Evolutionary conservation across 352 stramenopile genomes (phyloP), one percentile per base, ranked within the genome.

Genomic region (Pythium vanterpoolii): DNA sequence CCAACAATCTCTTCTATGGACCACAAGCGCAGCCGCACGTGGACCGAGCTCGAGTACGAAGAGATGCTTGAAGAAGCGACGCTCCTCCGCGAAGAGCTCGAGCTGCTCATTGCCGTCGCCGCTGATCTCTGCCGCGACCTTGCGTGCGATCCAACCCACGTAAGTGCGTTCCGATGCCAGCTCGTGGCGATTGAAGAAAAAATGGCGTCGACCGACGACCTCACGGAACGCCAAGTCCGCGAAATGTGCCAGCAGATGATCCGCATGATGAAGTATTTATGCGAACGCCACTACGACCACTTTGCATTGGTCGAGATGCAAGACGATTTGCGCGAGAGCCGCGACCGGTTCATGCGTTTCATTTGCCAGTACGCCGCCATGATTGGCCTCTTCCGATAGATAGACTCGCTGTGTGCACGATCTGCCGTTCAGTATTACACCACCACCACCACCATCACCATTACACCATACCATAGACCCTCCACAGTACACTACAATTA

Each of bases 231-330:
- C 3, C 73, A 87, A 61, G 76, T 90, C 33, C 77, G 78, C 34
- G 73, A 73, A 26, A 84, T 87, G 66, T 85, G 76, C 51, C 75
- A 83, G 62, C 73, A 83, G 58, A 88, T 90, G 81, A 64, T 85
- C 36, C 36, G 55, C 11, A 89, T 89, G 77, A 88, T 86, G 73
- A 77, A 90, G 70, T 83, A 84, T 53, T 62, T 90, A 19, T 90
- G 79, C 56, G 69, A 69, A 26, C 61, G 66, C 44, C 81, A 90
- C 64, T 84, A 83, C 70, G 63, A 74, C 31, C 75, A 89, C 68
- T 90, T 89, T 53, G 70, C 75, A 16, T 59, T 89, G 31, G 60
- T 90, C 34, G 81, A 90, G 48, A 90, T 90, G 81, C 81, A 90
- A 49, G 77, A 87, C 34, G 68, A 84, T 57, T 64, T 90, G 27